Evolutionary conservation across 164 flowering plant species (phyloP), one percentile per base, ranked within the genome.

Genomic region (Dillenia suffruticosa): DNA sequence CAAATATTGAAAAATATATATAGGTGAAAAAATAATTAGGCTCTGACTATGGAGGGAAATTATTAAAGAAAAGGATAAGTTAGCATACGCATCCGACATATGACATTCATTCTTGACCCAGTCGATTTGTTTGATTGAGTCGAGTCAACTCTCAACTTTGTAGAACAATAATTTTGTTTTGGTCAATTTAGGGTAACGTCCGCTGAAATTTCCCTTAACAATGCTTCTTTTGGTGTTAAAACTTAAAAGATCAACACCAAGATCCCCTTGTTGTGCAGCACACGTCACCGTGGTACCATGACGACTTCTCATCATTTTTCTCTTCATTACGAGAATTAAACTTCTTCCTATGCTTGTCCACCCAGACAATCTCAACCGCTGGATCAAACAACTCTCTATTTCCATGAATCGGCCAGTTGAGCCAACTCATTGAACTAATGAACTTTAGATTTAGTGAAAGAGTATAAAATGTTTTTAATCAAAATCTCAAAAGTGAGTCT

Each of bases 191-290:
- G 54, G 54, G 24, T 0, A 14, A 19, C 10, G 12, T 77, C 84
- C 11, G 77, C 73, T 57, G 77, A 67, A 24, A 80, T 63, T 59
- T 81, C 79, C 63, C 69, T 68, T 51, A 73, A 12, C 66, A 70
- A 51, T 62, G 74, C 10, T 67, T 61, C 63, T 56, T 68, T 58
- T 13, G 32, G 32, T 26, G 32, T 26, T 5, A 26, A 32, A 44
- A 58, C 2, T 26, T 5, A 26, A 32, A 44, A 58, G 43, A 24
- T 64, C 63, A 32, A 48, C 46, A 9, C 26, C 44, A 5, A 44
- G 52, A 19, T 62, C 62, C 16, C 10, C 70, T 11, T 59, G 19
- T 24, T 55, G 50, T 10, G 49, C 16, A 43, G 45, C 55, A 43
- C 69, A 51, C 2, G 15, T 44, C 8, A 51, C 54, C 1, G 62